Evolutionary conservation across 2,329 filamentous ascomycete genomes (phyloP), one percentile per base, ranked within the genome.

Genomic region (Rutstroemia sydowiana): DNA sequence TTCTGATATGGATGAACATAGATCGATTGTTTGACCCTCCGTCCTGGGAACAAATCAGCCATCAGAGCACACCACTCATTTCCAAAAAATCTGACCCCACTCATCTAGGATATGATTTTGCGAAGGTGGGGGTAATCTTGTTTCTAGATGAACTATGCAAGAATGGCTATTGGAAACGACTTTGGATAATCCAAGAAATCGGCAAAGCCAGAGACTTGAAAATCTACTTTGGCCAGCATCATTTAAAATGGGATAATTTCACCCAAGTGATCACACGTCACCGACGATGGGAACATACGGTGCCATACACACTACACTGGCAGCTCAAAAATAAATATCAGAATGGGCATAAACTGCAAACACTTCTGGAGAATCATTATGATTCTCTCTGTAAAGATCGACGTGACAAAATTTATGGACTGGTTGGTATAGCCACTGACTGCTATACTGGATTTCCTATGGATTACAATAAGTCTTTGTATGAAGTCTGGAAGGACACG

Each of bases 161-260:
- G 10, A 49, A 60, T 39, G 30, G 37, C 8, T 63, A 62, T 28
- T 61, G 60, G 59, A 36, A 47, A 2, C 45, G 59, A 20, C 32
- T 62, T 8, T 61, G 61, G 63, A 62, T 65, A 14, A 54, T 67
- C 14, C 64, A 66, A 37, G 65, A 67, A 37, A 58, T 67, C 31
- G 55, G 57, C 0, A 54, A 55, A 16, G 65, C 65, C 5, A 42
- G 52, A 8, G 45, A 55, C 7, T 48, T 65, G 3, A 51, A 54
- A 31, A 58, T 67, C 3, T 61, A 59, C 20, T 65, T 62, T 42
- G 60, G 58, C 8, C 46, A 45, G 1, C 48, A 48, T 8, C 34
- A 37, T 1, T 40, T 60, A 23, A 23, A 41, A 10, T 52, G 55
- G 52, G 26, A 46, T 16, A 8, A n/a, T 28, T 52, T 52, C 20